Conservation (phyloP, 176 grass and related monocot species). For the Eragrostis nindensis region DNA sequence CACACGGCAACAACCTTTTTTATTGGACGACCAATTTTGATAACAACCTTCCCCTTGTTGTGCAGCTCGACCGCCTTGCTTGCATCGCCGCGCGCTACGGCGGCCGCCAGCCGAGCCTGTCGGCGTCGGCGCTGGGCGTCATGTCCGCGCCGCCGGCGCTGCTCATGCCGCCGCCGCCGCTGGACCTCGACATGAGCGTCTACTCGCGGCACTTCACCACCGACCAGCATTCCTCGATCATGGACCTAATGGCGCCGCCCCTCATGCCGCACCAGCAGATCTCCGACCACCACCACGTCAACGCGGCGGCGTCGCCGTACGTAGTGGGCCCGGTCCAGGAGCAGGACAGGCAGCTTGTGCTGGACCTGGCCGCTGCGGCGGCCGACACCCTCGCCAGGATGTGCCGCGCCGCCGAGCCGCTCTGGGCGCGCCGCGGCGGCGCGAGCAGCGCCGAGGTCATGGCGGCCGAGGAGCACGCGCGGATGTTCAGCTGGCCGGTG, state of each 20-base stretch:
- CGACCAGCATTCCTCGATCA: constrained; percentile 44
- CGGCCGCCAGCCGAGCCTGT: constrained; percentile 39
- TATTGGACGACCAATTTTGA: not conserved
- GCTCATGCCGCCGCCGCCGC: constrained; percentile 46
- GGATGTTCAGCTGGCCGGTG: constrained; percentile 70
- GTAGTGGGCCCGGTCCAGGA: constrained; percentile 52
- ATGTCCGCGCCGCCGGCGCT: constrained; percentile 45
- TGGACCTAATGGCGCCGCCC: constrained; percentile 51
- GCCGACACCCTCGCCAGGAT: constrained; percentile 63
- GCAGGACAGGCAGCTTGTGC: constrained; percentile 68
- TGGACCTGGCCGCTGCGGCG: constrained; percentile 76
- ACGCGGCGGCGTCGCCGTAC: constrained; percentile 21
- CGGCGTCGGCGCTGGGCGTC: constrained; percentile 45
- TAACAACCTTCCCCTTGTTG: no score
- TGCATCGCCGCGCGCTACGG: constrained; percentile 73
- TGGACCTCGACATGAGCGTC: constrained; percentile 89
- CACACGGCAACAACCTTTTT: not conserved
- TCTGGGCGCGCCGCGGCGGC: constrained; percentile 53
- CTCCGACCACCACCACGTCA: constrained; percentile 1
- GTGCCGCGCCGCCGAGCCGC: constrained; percentile 57
- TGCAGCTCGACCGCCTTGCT: constrained; percentile 86
- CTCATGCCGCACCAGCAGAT: constrained; percentile 38
- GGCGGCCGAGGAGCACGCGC: constrained; percentile 61
- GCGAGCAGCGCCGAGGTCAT: constrained; percentile 42
- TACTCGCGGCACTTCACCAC: constrained; percentile 76